phyloP scores from a whole-genome alignment of 345 rosid genomes.

The Eucalyptus cloeziana region DNA sequence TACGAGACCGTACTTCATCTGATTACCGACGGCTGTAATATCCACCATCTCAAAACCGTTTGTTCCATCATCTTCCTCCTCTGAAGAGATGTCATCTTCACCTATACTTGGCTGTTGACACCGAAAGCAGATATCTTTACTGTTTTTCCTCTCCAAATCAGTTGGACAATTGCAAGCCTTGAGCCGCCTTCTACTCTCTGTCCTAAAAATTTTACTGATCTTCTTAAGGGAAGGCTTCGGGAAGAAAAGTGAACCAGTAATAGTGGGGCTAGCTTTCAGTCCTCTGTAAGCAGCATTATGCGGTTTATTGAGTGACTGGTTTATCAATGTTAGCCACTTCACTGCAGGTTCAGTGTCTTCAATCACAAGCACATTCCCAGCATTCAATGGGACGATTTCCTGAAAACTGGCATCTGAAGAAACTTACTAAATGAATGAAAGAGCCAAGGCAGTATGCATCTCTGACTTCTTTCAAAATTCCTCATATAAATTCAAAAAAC shows the following conservation, averaged over 20 bases:
- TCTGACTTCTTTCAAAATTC: neutral
- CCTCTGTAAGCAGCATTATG: slow-evolving; percentile 5
- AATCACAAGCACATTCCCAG: slow-evolving; percentile 86
- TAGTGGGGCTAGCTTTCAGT: slow-evolving; percentile 10
- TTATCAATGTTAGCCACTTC: slow-evolving; percentile 71
- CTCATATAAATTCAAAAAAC: neutral
- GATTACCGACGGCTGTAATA: slow-evolving; percentile 7
- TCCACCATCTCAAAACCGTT: slow-evolving; percentile 15
- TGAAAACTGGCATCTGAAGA: slow-evolving; percentile 47
- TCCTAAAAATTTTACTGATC: slow-evolving; percentile 70
- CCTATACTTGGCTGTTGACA: slow-evolving; percentile 42
- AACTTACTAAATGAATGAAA: neutral
- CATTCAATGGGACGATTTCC: slow-evolving; percentile 96
- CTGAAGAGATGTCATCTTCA: slow-evolving; percentile 47
- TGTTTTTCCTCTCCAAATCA: slow-evolving; percentile 39
- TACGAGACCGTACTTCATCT: slow-evolving; percentile 62
- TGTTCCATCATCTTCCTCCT: slow-evolving; percentile 52
- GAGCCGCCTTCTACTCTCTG: slow-evolving; percentile 57
- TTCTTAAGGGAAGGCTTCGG: slow-evolving; percentile 75
- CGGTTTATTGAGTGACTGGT: slow-evolving; percentile 65
- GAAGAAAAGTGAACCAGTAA: slow-evolving; percentile 53
- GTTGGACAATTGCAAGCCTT: slow-evolving; percentile 71
- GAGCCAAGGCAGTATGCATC: neutral
- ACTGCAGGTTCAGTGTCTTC: slow-evolving; percentile 96
- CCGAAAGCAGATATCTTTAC: slow-evolving; percentile 61